phyloP scores from a whole-genome alignment of 345 rosid genomes.

The Lepidium aucheri region DNA sequence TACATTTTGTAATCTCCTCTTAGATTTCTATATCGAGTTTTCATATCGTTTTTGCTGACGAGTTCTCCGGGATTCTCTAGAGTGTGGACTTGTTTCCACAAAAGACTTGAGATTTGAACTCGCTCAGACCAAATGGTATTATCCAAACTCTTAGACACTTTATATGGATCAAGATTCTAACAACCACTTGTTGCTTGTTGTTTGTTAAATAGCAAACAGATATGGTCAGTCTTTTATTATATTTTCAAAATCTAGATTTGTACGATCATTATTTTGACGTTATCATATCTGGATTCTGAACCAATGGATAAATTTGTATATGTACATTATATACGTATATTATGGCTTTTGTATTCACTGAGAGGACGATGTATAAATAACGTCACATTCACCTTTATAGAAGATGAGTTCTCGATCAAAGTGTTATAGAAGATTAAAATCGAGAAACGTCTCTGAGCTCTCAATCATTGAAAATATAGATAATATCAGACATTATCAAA shows the following conservation, averaged over 20 bases:
- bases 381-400: not conserved
- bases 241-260: not conserved
- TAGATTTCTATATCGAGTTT: no score
- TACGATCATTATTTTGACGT: not conserved
- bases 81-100: no score
- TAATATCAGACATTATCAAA: not conserved
- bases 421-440: not conserved
- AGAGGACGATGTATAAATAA: not conserved
- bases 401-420: not conserved
- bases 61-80: no score
- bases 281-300: not conserved
- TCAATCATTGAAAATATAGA: not conserved
- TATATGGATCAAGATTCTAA: no score
- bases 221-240: not conserved
- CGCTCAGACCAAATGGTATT: no score
- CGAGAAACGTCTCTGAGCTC: not conserved
- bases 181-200: not conserved
- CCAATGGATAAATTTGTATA: conserved; percentile 8
- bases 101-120: no score
- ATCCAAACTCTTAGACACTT: no score
- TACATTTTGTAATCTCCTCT: no score
- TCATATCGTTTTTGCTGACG: no score
- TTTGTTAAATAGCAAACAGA: not conserved
- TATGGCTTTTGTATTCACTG: conserved; percentile 20
- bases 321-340: not conserved